These are phyloP conservation scores for Paracoccidioides brasiliensis DNA, from an alignment of 2,329 filamentous ascomycete genomes.

Conservation along the genomic window DNA sequence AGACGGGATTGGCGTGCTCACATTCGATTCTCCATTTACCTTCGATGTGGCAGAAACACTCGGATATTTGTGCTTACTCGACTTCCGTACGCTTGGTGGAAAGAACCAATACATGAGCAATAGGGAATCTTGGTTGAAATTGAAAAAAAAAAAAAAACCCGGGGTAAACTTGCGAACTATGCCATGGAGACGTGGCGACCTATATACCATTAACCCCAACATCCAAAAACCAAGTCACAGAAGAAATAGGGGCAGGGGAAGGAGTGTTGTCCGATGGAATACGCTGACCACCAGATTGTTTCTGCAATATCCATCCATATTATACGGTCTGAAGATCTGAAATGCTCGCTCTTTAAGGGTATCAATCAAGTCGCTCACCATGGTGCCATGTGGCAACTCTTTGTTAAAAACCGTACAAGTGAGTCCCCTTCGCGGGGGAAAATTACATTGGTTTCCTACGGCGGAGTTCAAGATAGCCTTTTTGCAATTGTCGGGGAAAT, in stretches of 20 bases:
- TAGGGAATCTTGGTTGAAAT: neutral
- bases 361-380: constrained; percentile 49
- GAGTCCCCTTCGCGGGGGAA: constrained; percentile 58
- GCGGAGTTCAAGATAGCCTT: constrained; percentile 64
- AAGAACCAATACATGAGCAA: neutral
- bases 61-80: too few species aligned
- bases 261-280: constrained; percentile 60
- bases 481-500: constrained; percentile 69
- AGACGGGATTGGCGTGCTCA: too few species aligned
- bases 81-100: neutral
- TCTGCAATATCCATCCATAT: constrained; percentile 41
- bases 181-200: too few species aligned
- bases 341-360: constrained; percentile 54
- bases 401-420: constrained; percentile 41
- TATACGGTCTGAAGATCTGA: constrained; percentile 54
- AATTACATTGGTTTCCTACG: constrained; percentile 61
- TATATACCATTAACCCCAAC: too few species aligned
- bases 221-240: too few species aligned
- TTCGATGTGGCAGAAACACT: too few species aligned
- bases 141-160: neutral
- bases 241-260: too few species aligned
- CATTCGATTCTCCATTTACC: too few species aligned
- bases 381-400: constrained; percentile 29
- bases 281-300: constrained; percentile 63
- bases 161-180: neutral